phyloP scores from a whole-genome alignment of 352 stramenopile species.

The Pseudoperonospora humuli region DNA sequence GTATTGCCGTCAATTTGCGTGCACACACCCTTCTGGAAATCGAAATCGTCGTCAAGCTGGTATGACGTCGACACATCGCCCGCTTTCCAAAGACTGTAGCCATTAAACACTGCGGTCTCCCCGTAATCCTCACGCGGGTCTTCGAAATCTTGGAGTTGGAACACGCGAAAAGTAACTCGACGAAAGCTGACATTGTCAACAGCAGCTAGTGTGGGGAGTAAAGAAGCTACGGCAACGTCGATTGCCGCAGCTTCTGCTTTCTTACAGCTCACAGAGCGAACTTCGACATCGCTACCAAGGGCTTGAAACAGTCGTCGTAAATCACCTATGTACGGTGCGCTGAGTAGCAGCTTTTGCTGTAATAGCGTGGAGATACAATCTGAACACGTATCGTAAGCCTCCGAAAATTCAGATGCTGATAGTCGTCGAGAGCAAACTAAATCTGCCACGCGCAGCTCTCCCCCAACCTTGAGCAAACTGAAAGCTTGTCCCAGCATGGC shows the following conservation, averaged over 20 bases:
- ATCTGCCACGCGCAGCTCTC: slow-evolving; percentile 32
- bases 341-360: slow-evolving; percentile 17
- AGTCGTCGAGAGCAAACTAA: slow-evolving; percentile 27
- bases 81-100: slow-evolving; percentile 2
- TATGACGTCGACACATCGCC: slow-evolving; percentile 6
- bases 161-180: slow-evolving; percentile 28
- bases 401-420: slow-evolving; percentile 15
- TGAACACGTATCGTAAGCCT: too few relatives aligned
- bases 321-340: slow-evolving; percentile 37
- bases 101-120: slow-evolving; percentile 35
- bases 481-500: slow-evolving; percentile 26
- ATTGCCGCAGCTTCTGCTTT: slow-evolving; percentile 11
- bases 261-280: slow-evolving; percentile 14
- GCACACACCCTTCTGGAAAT: slow-evolving; percentile 27
- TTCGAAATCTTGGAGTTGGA: slow-evolving; percentile 37
- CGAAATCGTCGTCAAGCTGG: slow-evolving; percentile 30
- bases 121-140: slow-evolving; percentile 48
- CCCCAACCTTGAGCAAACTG: slow-evolving; percentile 35
- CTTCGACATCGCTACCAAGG: slow-evolving; percentile 13
- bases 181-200: slow-evolving; percentile 12
- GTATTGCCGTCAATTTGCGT: slow-evolving; percentile 43
- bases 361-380: slow-evolving; percentile 3
- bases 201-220: slow-evolving; percentile 7
- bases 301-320: slow-evolving; percentile 33
- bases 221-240: slow-evolving; percentile 9